Conservation (phyloP, 352 stramenopile genomes). For the Detonula confervacea region DNA sequence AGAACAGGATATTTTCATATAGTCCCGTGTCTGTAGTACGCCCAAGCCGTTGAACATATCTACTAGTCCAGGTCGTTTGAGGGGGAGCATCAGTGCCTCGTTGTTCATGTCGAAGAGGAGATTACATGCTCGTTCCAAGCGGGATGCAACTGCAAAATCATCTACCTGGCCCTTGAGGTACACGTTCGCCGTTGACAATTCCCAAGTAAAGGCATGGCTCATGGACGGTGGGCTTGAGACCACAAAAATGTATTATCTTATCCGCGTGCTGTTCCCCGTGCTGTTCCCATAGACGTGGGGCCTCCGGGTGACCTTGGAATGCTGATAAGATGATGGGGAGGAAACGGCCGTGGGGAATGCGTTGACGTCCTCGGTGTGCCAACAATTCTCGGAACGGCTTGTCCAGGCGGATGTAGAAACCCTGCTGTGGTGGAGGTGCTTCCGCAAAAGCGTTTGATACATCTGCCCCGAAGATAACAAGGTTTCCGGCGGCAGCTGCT, state of each 20-base stretch:
- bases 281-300: slow-evolving; percentile 53
- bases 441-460: slow-evolving; percentile 57
- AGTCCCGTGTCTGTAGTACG: slow-evolving; percentile 40
- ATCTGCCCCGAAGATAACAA: slow-evolving; percentile 42
- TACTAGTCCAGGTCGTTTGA: slow-evolving; percentile 24
- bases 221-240: slow-evolving; percentile 35
- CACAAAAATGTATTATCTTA: slow-evolving; percentile 19
- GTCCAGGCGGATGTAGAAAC: slow-evolving; percentile 25
- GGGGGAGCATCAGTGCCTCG: slow-evolving; percentile 9
- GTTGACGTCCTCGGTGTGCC: not conserved
- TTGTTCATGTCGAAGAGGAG: slow-evolving; percentile 22
- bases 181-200: not conserved
- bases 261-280: slow-evolving; percentile 37
- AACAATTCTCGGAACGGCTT: not conserved
- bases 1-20: slow-evolving; percentile 23
- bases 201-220: slow-evolving; percentile 31
- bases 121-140: slow-evolving; percentile 1
- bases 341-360: slow-evolving; percentile 7
- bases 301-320: slow-evolving; percentile 41
- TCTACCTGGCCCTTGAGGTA: slow-evolving; percentile 50
- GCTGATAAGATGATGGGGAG: slow-evolving; percentile 28
- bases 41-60: slow-evolving; percentile 46
- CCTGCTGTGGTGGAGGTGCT: slow-evolving; percentile 30
- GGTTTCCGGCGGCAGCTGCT: slow-evolving; percentile 11
- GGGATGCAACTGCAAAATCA: slow-evolving; percentile 44